Percentiles rank a stretch among this genome's conserved stretches.
Conservation (phyloP, 768 basidiomycete species). For the Pisolithus tinctorius region DNA sequence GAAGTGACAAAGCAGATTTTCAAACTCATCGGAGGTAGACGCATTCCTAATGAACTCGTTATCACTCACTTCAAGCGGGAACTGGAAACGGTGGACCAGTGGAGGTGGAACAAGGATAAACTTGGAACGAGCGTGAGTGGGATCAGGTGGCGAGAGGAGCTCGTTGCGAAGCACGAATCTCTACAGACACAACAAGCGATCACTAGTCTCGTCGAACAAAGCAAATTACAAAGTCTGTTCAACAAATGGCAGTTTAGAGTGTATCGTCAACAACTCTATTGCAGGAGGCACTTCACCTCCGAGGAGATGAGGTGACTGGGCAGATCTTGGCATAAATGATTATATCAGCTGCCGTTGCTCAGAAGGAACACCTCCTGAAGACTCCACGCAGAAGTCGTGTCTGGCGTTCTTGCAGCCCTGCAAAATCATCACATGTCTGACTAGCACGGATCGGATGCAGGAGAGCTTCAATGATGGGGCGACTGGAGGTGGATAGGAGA, state of each 20-base stretch:
- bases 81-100: slow-evolving; percentile 24
- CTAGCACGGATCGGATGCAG: slow-evolving; percentile 79
- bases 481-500: slow-evolving; percentile 55
- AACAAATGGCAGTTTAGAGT: too few species aligned
- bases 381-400: too few species aligned
- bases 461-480: slow-evolving; percentile 68
- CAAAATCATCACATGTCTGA: slow-evolving; percentile 59
- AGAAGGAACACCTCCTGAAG: too few species aligned
- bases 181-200: too few species aligned
- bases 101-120: slow-evolving; percentile 12
- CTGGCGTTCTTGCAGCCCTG: too few species aligned
- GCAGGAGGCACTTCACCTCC: too few species aligned
- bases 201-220: too few species aligned
- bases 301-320: too few species aligned
- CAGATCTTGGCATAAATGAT: too few species aligned
- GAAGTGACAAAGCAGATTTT: neutral
- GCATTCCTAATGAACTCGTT: slow-evolving; percentile 8
- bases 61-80: slow-evolving; percentile 15
- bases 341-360: too few species aligned
- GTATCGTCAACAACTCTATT: too few species aligned
- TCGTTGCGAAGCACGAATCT: neutral
- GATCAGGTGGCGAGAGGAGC: neutral
- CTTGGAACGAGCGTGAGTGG: neutral
- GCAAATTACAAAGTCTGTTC: too few species aligned
- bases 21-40: neutral